A percentile compares a stretch with the other conserved stretches of the same genome.
phyloP scores from a whole-genome alignment of 148 eudicot species.

The Gaultheria prostrata region DNA sequence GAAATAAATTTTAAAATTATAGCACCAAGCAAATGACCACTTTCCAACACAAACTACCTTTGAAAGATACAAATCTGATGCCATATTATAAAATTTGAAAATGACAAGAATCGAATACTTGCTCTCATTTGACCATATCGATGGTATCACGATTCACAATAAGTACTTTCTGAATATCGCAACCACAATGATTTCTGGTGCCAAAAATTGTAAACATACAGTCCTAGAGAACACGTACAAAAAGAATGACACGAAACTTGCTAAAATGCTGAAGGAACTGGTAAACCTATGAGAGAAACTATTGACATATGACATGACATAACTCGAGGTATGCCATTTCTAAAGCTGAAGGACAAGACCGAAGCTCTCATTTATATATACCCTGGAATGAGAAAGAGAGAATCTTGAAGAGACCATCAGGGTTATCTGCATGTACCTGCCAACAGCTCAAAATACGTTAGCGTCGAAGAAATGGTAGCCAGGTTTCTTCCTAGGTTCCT shows the following conservation, averaged over 20 bases:
- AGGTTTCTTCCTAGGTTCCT: neutral
- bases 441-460: conserved; percentile 5
- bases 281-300: neutral
- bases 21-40: neutral
- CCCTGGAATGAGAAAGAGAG: conserved; percentile 79
- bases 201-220: neutral
- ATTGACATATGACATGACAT: neutral
- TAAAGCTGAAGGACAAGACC: neutral
- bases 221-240: neutral
- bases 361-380: conserved; percentile 20
- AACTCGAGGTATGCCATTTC: neutral
- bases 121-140: neutral
- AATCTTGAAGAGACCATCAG: conserved; percentile 85
- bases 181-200: neutral
- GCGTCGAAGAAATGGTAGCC: neutral
- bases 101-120: neutral
- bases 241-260: neutral
- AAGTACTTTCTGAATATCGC: neutral
- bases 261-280: neutral
- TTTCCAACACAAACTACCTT: neutral
- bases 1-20: no score
- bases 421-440: conserved; percentile 94
- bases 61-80: neutral
- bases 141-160: neutral
- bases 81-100: neutral